Evolutionary conservation across 305 asterid species (phyloP).

Genomic region (Ilex paraguariensis): DNA sequence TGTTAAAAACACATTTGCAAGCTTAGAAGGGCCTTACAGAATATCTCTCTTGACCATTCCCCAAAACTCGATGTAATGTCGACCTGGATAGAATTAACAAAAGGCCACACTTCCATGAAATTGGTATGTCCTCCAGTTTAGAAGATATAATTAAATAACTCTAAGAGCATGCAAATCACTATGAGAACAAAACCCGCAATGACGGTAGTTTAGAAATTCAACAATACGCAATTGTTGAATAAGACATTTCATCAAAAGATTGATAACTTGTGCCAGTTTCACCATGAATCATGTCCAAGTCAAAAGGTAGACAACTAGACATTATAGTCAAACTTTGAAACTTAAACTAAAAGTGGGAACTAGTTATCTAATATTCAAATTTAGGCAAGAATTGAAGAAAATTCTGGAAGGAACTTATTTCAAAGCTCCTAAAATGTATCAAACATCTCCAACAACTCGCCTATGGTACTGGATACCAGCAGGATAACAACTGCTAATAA

Average conservation of each 20-base stretch:
- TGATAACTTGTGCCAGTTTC: neutral
- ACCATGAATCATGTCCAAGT: neutral
- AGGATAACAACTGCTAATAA: neutral
- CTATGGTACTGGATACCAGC: too few relatives aligned
- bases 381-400: too few relatives aligned
- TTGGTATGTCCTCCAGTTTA: neutral
- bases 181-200: neutral
- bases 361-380: too few relatives aligned
- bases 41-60: slow-evolving; percentile 70
- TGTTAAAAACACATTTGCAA: neutral
- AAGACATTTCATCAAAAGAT: too few relatives aligned
- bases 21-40: slow-evolving; percentile 47
- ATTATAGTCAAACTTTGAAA: too few relatives aligned
- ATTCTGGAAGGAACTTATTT: too few relatives aligned
- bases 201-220: neutral
- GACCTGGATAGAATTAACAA: slow-evolving; percentile 49
- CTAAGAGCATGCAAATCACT: neutral
- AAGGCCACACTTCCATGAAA: neutral
- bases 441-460: too few relatives aligned
- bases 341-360: too few relatives aligned
- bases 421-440: too few relatives aligned
- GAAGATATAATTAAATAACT: neutral
- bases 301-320: neutral
- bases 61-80: slow-evolving; percentile 79
- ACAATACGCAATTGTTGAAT: too few relatives aligned